Evolutionary conservation across 2,329 filamentous ascomycete species (phyloP), one percentile per base, ranked within the genome.

Genomic region (Stachybotrys chartarum): DNA sequence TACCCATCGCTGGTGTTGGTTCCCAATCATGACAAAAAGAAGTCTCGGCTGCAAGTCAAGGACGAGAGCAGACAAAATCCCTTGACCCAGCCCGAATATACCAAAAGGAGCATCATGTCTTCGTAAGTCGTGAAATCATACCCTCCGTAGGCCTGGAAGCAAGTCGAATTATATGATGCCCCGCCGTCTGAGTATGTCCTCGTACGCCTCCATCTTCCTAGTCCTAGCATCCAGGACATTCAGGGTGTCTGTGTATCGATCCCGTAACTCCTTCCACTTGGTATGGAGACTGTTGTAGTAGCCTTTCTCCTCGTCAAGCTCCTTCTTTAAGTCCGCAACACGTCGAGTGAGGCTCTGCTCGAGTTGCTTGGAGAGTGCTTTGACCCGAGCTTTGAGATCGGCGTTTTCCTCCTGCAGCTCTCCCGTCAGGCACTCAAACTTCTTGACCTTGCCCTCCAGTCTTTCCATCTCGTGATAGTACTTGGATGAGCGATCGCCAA

Each of bases 361-460:
- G 3, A 69, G 39, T 45, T 72, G 67, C 48, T 67, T 68, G 42
- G 68, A 63, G 1, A 76, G 59, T 53, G 72, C 65, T 39, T 66
- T 63, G 24, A 75, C 55, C 32, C 71, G 62, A 53, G 60, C 63
- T 18, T 63, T 60, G 44, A 78, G 67, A 17, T 65, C 62, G 8
- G 63, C 62, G 54, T 71, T 73, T 45, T 77, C 74, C 2, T 63
- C 64, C 42, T 57, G 60, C 45, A 76, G 63, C 4, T 60, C 57
- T 45, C 68, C 63, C 56, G 71, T 72, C 52, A 78, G 74, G 54
- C 63, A 67, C 57, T 73, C 68, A 5, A 75, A 64, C 57, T 62
- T 67, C 50, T 63, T 62, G 52, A 71, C 60, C 58, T 69, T 70
- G 56, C 67, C 59, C 3, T 68, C 65, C 11, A 75, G 60, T 49